phyloP scores from a whole-genome alignment of 805 yeast genomes.

The Naumovozyma baii region DNA sequence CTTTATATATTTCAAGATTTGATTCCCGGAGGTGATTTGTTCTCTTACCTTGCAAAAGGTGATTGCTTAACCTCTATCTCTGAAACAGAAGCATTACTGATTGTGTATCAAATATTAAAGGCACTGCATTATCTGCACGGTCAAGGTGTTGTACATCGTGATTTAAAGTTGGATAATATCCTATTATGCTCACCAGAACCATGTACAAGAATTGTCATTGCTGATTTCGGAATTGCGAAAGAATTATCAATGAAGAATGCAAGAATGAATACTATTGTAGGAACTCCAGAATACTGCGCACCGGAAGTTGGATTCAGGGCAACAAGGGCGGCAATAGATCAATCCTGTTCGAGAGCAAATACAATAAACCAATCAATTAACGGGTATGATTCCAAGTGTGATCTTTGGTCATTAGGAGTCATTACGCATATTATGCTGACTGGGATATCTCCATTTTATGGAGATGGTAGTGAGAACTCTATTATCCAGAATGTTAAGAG shows the following conservation, averaged over 20 bases:
- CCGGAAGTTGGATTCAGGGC: slow-evolving; percentile 52
- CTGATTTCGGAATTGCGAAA: slow-evolving; percentile 60
- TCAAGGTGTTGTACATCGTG: slow-evolving; percentile 52
- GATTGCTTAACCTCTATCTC: slow-evolving; percentile 34
- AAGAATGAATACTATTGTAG: slow-evolving; percentile 44
- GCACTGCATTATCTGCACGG: slow-evolving; percentile 50
- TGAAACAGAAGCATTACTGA: slow-evolving; percentile 46
- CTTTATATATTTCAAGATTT: slow-evolving; percentile 42
- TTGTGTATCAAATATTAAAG: slow-evolving; percentile 45
- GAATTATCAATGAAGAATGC: slow-evolving; percentile 20
- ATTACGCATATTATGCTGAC: slow-evolving; percentile 49
- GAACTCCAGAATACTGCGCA: slow-evolving; percentile 64
- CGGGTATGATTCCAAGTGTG: slow-evolving; percentile 51
- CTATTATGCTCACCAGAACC: slow-evolving; percentile 45
- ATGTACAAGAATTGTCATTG: slow-evolving; percentile 44
- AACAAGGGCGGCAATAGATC: slow-evolving; percentile 8
- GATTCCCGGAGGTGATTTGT: slow-evolving; percentile 49
- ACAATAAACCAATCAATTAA: slow-evolving; percentile 15
- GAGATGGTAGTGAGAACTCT: slow-evolving; percentile 33
- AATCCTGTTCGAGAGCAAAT: slow-evolving; percentile 21
- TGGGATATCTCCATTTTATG: slow-evolving; percentile 57
- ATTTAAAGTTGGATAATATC: slow-evolving; percentile 57
- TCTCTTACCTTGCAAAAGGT: slow-evolving; percentile 42
- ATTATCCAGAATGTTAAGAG: slow-evolving; percentile 35
- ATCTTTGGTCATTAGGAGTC: slow-evolving; percentile 62